These are phyloP conservation scores for Phaeolepiota aurea DNA, from an alignment of 768 basidiomycete species.

Conservation along the genomic window DNA sequence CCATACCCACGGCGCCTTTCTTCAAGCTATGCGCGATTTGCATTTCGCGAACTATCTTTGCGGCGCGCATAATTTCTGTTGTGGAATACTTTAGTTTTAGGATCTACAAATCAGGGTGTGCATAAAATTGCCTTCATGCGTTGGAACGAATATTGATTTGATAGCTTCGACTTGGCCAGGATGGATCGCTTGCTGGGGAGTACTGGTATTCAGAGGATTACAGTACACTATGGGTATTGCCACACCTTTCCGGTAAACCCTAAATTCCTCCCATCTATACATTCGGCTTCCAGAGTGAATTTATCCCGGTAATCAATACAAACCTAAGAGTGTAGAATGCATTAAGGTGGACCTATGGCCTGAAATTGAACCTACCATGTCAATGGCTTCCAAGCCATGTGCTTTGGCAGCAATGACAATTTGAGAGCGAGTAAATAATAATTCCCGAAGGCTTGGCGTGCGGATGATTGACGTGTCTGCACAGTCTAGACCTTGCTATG, in stretches of 20 bases:
- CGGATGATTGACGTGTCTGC: conserved; percentile 82
- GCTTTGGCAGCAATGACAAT: conserved; percentile 80
- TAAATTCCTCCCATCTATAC: conserved; percentile 66
- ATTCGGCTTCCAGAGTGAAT: conserved; percentile 62
- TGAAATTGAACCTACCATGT: conserved; percentile 57
- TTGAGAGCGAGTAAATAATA: conserved; percentile 77
- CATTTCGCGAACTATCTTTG: conserved; percentile 64
- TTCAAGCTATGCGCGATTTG: conserved; percentile 39
- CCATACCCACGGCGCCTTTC: conserved; percentile 69
- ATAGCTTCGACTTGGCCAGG: conserved; percentile 75
- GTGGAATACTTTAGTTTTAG: neutral
- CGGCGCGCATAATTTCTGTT: conserved; percentile 71
- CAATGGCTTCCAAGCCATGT: conserved; percentile 77
- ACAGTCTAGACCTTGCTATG: conserved; percentile 50
- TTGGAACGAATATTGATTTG: conserved; percentile 74
- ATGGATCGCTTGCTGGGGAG: conserved; percentile 90
- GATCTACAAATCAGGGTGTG: neutral
- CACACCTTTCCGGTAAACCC: conserved; percentile 89
- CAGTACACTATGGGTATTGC: neutral
- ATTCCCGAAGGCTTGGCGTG: conserved; percentile 63
- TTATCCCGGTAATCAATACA: conserved; percentile 82
- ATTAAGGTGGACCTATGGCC: neutral
- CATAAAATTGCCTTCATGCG: conserved; percentile 44
- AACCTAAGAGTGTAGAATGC: conserved; percentile 41
- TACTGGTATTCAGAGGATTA: neutral